Evolutionary conservation across 805 yeast genomes (phyloP), one percentile per base, ranked within the genome.

Genomic region (Tetrapisispora fleetii): DNA sequence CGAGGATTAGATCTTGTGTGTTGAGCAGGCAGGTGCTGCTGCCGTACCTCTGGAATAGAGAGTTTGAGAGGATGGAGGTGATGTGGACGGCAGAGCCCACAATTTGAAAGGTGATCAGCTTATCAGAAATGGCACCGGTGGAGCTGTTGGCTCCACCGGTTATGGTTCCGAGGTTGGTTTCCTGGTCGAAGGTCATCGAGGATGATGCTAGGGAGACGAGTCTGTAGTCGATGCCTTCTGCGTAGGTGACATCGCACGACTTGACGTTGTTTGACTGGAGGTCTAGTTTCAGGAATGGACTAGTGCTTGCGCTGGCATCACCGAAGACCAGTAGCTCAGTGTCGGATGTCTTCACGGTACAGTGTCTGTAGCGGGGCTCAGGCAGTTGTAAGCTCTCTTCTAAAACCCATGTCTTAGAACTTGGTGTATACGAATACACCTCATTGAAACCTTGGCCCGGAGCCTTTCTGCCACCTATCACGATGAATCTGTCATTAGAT

Each of bases 401-500:
- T 40, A 58, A 48, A 1, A 40, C 46, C 88, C 88, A 83, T 36
- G 42, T 28, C 5, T 45, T 39, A 2, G 45, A 35, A 2, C 35
- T 37, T 10, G 36, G 17, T 43, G 50, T 37, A 5, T 73, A 57
- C 4, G 62, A 45, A 79, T 80, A 78, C 30, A 67, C 58, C 43
- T 78, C 82, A 5, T 55, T 30, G 22, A 77, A 59, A 0, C 70
- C 65, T 10, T 62, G 59, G 2, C 75, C 73, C 0, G 95, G 95
- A 1, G 79, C 72, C 2, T 73, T 64, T 51, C 95, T 72, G 3
- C 95, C 95, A 2, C 93, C 95, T 33, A 78, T 64, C 3, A 83
- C 52, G 1, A 81, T 48, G 0, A 33, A 39, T 28, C n/a, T 32
- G 1, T 60, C 58, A 14, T 59, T 54, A 2, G 50, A 55, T 1